Base-by-base conservation (phyloP, 371 early-diverging fungal genomes). In the Coemansia sp. region DNA sequence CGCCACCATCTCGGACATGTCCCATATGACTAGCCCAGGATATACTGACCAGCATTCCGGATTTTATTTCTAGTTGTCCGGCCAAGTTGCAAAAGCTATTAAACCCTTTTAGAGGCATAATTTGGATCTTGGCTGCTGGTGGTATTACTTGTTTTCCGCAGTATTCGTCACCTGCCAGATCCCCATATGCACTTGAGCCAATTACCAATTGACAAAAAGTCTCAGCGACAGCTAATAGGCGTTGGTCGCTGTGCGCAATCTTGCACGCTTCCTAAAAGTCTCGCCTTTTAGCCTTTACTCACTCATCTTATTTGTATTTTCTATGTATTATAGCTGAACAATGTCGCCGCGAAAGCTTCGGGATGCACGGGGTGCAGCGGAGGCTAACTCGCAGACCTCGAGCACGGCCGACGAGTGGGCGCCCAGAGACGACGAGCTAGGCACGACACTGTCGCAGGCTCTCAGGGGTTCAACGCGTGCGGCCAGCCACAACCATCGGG, bases 341-440 rank as follows among this genome's bases (percentile, higher is more conserved):
- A 53, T 53, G 53, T 53, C 53, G 35, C 53, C 53, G 6, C 6
- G 20, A 53, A 53, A 36, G 20, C 10, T 16, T n/a, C 34, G 36
- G 10, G 36, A 14, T 36, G 11, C 4, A 16, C 9, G 10, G 20
- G 16, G 8, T 33, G 9, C 34, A 53, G 36, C 26, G 8, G 36
- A 34, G 10, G 36, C 30, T 1, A 36, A 12, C n/a, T 3, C 53
- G n/a, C 53, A 38, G 20, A 11, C 2, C 2, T 53, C 53, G 20
- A 31, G 31, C 20, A 36, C 16, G n/a, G 20, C n/a, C 11, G 53
- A 53, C 36, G 53, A 53, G 11, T 53, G 53, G 53, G 53, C 38
- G 10, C 53, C 53, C 11, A 33, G 36, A 35, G 53, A 53, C 36
- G 3, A 53, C 11, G 53, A 53, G 20, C 9, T 9, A 36, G 38